phyloP scores from a whole-genome alignment of 1,139 yeast genomes.

The Kodamaea ohmeri region DNA sequence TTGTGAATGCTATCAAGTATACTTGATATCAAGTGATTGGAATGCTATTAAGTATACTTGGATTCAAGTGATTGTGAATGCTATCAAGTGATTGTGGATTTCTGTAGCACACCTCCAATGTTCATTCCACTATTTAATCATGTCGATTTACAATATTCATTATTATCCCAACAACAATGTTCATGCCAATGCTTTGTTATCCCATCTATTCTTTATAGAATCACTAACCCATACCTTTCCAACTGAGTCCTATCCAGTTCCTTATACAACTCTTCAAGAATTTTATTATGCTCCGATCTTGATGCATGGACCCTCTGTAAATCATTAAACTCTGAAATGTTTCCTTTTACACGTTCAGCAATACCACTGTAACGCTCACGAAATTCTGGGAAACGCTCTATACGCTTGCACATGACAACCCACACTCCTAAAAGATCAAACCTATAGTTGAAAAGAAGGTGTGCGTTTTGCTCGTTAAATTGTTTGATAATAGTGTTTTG shows the following conservation, averaged over 20 bases:
- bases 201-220: not conserved
- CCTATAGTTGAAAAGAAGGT: slow-evolving; percentile 25
- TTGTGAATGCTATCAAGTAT: no score
- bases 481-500: slow-evolving; percentile 13
- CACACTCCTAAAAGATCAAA: slow-evolving; percentile 36
- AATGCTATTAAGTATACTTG: no score
- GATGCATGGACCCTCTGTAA: not conserved
- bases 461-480: slow-evolving; percentile 14
- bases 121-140: not conserved
- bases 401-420: slow-evolving; percentile 18
- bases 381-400: slow-evolving; percentile 6
- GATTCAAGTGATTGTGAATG: no score
- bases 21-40: no score
- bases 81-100: no score
- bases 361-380: slow-evolving; percentile 1
- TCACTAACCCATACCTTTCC: not conserved
- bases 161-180: no score
- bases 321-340: not conserved
- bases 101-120: no score
- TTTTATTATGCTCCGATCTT: not conserved
- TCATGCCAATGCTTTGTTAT: no score
- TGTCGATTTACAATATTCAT: not conserved
- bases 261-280: not conserved
- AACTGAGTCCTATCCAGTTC: not conserved
- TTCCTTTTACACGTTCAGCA: slow-evolving; percentile 2